These are phyloP conservation scores for Ottelia alismoides DNA, from an alignment of 106 monocot genomes.

Conservation along the genomic window DNA sequence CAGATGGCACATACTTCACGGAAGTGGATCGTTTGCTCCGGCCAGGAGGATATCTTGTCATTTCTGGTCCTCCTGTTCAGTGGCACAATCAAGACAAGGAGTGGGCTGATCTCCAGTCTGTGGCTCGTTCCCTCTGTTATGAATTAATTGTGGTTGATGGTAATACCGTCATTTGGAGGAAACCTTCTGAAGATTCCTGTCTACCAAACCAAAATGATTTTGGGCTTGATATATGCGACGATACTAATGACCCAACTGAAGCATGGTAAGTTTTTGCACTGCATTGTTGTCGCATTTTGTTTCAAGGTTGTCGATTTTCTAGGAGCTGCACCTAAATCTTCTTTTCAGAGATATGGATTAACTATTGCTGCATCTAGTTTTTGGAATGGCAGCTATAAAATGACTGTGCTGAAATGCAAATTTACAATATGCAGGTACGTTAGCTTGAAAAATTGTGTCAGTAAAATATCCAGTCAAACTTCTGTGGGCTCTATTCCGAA, in stretches of 20 bases:
- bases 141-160: conserved; percentile 62
- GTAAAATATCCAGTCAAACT: conserved; percentile 17
- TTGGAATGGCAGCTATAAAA: too few relatives aligned
- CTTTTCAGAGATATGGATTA: too few relatives aligned
- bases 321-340: not conserved
- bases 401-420: too few relatives aligned
- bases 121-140: conserved; percentile 56
- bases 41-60: conserved; percentile 72
- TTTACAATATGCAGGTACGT: conserved; percentile 38
- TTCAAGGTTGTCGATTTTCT: not conserved
- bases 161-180: conserved; percentile 81
- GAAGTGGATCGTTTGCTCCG: conserved; percentile 76
- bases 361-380: too few relatives aligned
- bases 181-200: conserved; percentile 36
- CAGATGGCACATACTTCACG: conserved; percentile 80
- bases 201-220: conserved; percentile 42
- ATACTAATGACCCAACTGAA: conserved; percentile 47
- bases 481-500: conserved; percentile 36
- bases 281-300: too few relatives aligned
- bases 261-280: conserved; percentile 90
- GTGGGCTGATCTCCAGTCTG: conserved; percentile 62
- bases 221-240: conserved; percentile 32
- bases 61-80: conserved; percentile 82
- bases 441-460: conserved; percentile 58
- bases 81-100: conserved; percentile 82